Evolutionary conservation across 2,329 filamentous ascomycete species (phyloP).

Genomic region (Clarireedia paspali): DNA sequence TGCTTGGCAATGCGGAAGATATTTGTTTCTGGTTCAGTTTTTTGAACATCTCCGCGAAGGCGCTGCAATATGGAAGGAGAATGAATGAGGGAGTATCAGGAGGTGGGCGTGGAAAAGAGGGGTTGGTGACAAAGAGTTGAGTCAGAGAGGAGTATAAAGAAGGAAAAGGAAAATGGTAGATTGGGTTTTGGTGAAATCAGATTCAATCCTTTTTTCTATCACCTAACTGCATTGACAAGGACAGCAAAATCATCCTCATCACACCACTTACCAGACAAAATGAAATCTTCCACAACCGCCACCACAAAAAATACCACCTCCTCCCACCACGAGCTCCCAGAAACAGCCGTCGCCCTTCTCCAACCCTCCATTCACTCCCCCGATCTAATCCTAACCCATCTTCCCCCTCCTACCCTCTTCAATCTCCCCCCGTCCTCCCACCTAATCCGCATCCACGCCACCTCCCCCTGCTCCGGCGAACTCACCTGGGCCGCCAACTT

Average conservation of each 20-base stretch:
- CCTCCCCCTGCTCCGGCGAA: slow-evolving; percentile 1
- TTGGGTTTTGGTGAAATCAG: no score
- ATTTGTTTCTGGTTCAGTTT: no score
- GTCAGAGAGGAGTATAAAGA: no score
- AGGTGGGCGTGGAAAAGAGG: no score
- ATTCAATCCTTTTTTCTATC: no score
- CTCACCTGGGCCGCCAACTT: background rate
- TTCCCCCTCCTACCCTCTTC: background rate
- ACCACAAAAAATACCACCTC: background rate
- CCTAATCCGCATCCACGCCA: background rate
- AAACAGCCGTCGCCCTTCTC: background rate
- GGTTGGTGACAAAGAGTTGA: no score
- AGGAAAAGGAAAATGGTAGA: no score
- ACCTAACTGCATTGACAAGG: background rate
- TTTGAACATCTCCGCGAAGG: no score
- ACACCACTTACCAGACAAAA: background rate
- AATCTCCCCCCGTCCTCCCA: background rate
- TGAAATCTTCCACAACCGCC: no score
- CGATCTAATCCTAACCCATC: slow-evolving; percentile 1
- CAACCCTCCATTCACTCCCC: slow-evolving; percentile 1
- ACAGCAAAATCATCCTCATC: background rate
- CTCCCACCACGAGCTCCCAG: background rate
- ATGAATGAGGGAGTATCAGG: no score
- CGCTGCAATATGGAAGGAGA: no score
- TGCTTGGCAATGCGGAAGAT: no score